Percentiles rank a stretch among this genome's conserved stretches.
These are phyloP conservation scores for Solanum okadae DNA, from an alignment of 257 asterid species.

Conservation along the genomic window DNA sequence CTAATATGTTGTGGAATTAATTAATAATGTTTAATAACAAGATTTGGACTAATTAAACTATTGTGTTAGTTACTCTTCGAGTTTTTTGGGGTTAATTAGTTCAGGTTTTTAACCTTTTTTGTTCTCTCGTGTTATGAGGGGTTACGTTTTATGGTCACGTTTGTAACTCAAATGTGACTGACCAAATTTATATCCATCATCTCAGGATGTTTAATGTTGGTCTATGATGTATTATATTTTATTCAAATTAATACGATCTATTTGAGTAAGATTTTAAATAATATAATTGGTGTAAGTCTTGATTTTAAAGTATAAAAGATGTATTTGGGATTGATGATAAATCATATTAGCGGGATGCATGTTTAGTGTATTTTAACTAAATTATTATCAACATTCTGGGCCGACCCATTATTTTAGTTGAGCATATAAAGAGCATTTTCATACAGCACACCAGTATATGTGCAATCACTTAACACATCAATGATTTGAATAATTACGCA, in stretches of 20 bases:
- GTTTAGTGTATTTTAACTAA: background rate
- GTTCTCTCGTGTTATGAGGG: background rate
- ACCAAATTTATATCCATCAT: background rate
- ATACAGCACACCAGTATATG: no score
- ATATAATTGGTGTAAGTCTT: background rate
- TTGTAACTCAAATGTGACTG: background rate
- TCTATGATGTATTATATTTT: background rate
- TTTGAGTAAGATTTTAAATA: background rate
- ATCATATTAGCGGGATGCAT: background rate
- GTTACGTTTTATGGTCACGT: background rate
- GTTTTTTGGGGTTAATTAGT: background rate
- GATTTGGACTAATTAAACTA: background rate
- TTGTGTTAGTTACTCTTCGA: background rate
- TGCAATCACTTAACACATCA: no score
- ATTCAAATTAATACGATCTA: background rate
- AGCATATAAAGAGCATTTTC: no score
- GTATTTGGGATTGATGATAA: background rate
- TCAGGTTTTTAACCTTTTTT: background rate
- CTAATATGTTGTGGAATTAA: background rate
- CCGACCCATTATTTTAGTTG: background rate
- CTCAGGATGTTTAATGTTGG: background rate
- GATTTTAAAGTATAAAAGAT: background rate
- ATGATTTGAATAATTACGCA: no score
- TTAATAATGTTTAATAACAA: background rate
- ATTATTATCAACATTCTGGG: background rate